These are phyloP conservation scores for Spizellomyces sp. DNA, from an alignment of 192 early-diverging fungal genomes.

Conservation along the genomic window DNA sequence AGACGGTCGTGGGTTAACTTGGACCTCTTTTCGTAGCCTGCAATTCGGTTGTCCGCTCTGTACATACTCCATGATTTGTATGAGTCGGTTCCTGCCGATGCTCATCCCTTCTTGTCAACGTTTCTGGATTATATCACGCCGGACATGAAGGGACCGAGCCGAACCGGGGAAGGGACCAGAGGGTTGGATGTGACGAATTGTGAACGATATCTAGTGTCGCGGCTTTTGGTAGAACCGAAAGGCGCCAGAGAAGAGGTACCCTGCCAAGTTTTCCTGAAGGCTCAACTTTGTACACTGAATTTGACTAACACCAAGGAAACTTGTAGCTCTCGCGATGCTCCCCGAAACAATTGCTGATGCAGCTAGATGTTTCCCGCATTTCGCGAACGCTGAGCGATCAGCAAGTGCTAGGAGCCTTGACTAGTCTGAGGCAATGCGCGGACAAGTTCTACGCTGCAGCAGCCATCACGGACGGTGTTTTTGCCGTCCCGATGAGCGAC, in stretches of 20 bases:
- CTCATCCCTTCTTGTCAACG: constrained; percentile 23
- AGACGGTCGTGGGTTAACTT: not conserved
- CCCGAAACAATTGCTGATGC: not conserved
- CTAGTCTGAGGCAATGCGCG: no score
- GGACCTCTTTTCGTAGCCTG: no score
- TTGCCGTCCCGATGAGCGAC: not conserved
- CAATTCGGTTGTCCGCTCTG: constrained; percentile 16
- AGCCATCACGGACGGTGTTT: not conserved
- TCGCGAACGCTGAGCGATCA: not conserved
- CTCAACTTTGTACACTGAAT: no score
- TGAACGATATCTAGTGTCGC: not conserved
- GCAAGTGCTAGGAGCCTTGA: not conserved
- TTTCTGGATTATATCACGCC: constrained; percentile 14
- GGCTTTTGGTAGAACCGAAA: not conserved
- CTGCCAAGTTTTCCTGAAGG: no score
- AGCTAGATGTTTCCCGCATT: not conserved
- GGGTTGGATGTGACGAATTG: not conserved
- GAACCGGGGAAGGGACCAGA: not conserved
- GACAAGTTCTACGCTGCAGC: not conserved
- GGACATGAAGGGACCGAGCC: not conserved
- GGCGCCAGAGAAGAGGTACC: not conserved
- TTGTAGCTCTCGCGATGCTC: not conserved
- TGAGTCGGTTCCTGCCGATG: not conserved
- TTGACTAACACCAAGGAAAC: no score
- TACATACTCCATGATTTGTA: constrained; percentile 23